phyloP scores from a whole-genome alignment of 345 rosid genomes.

The Eucalyptus victrix region DNA sequence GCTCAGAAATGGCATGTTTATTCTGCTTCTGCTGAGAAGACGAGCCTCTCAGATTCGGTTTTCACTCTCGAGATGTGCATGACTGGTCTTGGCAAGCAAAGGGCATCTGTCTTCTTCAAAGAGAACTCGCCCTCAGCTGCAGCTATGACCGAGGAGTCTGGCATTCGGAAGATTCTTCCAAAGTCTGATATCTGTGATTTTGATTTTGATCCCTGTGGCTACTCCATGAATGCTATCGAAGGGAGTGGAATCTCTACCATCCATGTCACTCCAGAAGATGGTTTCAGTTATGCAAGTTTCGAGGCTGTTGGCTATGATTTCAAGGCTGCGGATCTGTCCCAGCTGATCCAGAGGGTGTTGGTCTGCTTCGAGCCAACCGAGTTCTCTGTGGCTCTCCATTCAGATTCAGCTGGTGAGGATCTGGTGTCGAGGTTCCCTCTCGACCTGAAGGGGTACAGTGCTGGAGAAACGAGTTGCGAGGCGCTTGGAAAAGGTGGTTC shows the following conservation, averaged over 20 bases:
- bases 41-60: not conserved
- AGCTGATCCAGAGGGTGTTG: slow-evolving; percentile 59
- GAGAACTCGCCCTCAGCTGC: slow-evolving; percentile 28
- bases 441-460: slow-evolving; percentile 30
- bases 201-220: slow-evolving; percentile 94
- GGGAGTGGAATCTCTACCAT: slow-evolving; percentile 70
- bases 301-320: slow-evolving; percentile 81
- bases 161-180: slow-evolving; percentile 83
- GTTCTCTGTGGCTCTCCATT: slow-evolving; percentile 68
- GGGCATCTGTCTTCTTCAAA: slow-evolving; percentile 69
- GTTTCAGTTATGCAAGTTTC: slow-evolving; percentile 94
- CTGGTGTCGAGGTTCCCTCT: slow-evolving; percentile 16
- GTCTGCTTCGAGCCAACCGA: slow-evolving; percentile 67
- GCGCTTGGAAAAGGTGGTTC: slow-evolving; percentile 30
- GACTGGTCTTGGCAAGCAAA: slow-evolving; percentile 74
- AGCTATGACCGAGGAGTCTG: slow-evolving; percentile 61
- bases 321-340: slow-evolving; percentile 12
- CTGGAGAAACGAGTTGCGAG: slow-evolving; percentile 21
- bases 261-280: slow-evolving; percentile 90
- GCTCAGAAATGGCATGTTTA: slow-evolving; percentile 89
- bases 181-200: slow-evolving; percentile 83
- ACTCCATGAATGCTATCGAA: slow-evolving; percentile 95
- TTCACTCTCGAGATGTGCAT: slow-evolving; percentile 92
- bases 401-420: slow-evolving; percentile 5
- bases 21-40: slow-evolving; percentile 45